Percentiles rank a stretch among this genome's conserved stretches.
Conservation (phyloP, 1,284 basidiomycete genomes). For the Takashimella koratensis region DNA sequence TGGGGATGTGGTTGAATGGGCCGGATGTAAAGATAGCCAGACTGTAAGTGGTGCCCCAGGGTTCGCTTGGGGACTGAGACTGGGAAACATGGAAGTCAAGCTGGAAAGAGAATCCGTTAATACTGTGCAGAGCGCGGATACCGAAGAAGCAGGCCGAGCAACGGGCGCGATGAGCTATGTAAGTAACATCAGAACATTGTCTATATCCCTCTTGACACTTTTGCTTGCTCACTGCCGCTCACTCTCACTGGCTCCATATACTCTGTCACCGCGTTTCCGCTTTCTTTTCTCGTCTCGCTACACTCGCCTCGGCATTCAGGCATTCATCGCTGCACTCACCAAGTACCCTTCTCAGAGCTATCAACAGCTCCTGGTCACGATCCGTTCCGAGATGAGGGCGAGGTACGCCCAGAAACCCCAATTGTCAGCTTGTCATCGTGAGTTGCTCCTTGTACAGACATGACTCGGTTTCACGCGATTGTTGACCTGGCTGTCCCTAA, state of each 20-base stretch:
- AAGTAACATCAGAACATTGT: no score
- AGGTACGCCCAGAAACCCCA: slow-evolving; percentile 81
- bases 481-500: no score
- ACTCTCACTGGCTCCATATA: no score
- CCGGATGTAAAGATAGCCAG: slow-evolving; percentile 89
- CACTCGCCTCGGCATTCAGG: slow-evolving; percentile 52
- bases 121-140: slow-evolving; percentile 60
- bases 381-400: slow-evolving; percentile 55
- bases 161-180: slow-evolving; percentile 75
- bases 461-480: no score
- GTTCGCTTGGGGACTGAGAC: background rate
- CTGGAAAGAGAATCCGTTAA: slow-evolving; percentile 1
- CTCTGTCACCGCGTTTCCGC: no score
- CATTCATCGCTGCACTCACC: slow-evolving; percentile 64
- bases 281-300: no score
- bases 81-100: background rate
- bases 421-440: slow-evolving; percentile 50
- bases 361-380: slow-evolving; percentile 65
- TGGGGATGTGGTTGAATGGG: slow-evolving; percentile 68
- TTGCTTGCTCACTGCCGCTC: background rate
- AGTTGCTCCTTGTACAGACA: no score
- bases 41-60: slow-evolving; percentile 56
- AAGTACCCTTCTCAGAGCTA: slow-evolving; percentile 72
- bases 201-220: background rate
- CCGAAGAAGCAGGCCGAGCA: slow-evolving; percentile 70